phyloP scores from a whole-genome alignment of 2,329 filamentous ascomycete species.

The Stachybotrys chartarum region DNA sequence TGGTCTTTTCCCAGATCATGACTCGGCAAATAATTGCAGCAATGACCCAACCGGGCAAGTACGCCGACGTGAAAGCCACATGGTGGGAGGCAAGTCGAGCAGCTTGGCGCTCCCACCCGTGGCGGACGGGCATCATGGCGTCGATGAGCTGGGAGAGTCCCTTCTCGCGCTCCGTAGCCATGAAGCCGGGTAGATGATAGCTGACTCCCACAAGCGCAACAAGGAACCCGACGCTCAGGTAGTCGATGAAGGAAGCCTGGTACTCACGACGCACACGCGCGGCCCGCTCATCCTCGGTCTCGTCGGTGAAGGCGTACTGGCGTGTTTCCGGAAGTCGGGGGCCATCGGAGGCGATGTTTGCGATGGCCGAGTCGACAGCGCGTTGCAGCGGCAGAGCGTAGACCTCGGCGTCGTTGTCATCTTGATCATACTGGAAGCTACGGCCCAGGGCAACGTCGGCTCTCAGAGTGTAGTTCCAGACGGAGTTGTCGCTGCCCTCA shows the following conservation, averaged over 20 bases:
- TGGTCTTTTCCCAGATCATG: conserved; percentile 36
- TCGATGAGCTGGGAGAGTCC: conserved; percentile 70
- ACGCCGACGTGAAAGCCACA: conserved; percentile 61
- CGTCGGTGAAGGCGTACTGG: conserved; percentile 23
- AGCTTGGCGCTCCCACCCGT: conserved; percentile 38
- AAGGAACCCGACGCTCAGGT: conserved; percentile 60
- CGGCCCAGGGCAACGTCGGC: conserved; percentile 52
- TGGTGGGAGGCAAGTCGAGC: conserved; percentile 49
- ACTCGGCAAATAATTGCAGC: conserved; percentile 30
- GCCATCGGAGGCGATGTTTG: conserved; percentile 3
- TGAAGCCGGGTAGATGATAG: conserved; percentile 65
- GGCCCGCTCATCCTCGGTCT: conserved; percentile 41
- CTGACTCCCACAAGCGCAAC: conserved; percentile 62
- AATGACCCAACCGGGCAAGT: conserved; percentile 33
- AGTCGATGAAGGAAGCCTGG: conserved; percentile 56
- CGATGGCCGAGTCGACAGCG: conserved; percentile 59
- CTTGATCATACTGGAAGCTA: conserved; percentile 46
- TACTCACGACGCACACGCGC: conserved; percentile 52
- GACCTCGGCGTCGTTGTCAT: conserved; percentile 56
- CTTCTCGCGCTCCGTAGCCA: conserved; percentile 62
- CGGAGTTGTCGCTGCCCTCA: conserved; percentile 51
- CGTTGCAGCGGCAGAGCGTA: conserved; percentile 63
- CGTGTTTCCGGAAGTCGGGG: conserved; percentile 17
- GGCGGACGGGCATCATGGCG: conserved; percentile 61
- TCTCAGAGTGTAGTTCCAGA: conserved; percentile 69